A percentile compares a stretch with the other conserved stretches of the same genome.
Conservation (phyloP, 495 filamentous ascomycete genomes). For the Penicillium roqueforti region DNA sequence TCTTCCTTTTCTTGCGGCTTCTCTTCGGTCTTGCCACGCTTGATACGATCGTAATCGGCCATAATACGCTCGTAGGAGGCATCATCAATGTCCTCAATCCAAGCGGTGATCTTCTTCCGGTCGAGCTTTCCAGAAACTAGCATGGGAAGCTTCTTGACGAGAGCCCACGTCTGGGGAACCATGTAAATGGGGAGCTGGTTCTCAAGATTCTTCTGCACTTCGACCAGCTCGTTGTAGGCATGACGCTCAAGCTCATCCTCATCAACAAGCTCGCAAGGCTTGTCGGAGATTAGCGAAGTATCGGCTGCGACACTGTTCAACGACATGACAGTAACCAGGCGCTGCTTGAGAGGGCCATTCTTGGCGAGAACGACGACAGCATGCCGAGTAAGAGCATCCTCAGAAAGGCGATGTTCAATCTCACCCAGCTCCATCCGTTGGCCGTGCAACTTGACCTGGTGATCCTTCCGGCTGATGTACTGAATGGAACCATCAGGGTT, state of each 20-base stretch:
- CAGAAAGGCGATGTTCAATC: constrained; percentile 40
- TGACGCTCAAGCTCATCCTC: constrained; percentile 18
- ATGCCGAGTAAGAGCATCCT: constrained; percentile 36
- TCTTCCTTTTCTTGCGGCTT: constrained; percentile 24
- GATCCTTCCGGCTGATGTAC: constrained; percentile 58
- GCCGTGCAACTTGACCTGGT: constrained; percentile 64
- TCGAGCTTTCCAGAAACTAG: constrained; percentile 50
- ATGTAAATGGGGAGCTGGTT: constrained; percentile 44
- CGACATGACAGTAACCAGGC: constrained; percentile 44
- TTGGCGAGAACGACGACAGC: constrained; percentile 46
- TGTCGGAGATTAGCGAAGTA: constrained; percentile 30
- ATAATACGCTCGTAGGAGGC: constrained; percentile 36
- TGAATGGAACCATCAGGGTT: constrained; percentile 49
- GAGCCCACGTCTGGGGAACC: constrained; percentile 45
- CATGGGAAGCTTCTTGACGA: constrained; percentile 43
- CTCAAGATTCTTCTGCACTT: constrained; percentile 37
- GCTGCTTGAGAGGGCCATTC: constrained; percentile 34
- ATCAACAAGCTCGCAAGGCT: constrained; percentile 35
- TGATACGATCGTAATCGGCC: constrained; percentile 35
- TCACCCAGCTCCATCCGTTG: constrained; percentile 62
- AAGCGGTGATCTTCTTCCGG: constrained; percentile 42
- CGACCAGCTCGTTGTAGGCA: constrained; percentile 28
- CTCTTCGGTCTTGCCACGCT: constrained; percentile 23
- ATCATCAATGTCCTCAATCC: constrained; percentile 41
- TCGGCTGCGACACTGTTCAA: constrained; percentile 29